Percentiles rank a stretch among this genome's conserved stretches.
phyloP scores from a whole-genome alignment of 345 rosid genomes.

The Kandelia obovata region DNA sequence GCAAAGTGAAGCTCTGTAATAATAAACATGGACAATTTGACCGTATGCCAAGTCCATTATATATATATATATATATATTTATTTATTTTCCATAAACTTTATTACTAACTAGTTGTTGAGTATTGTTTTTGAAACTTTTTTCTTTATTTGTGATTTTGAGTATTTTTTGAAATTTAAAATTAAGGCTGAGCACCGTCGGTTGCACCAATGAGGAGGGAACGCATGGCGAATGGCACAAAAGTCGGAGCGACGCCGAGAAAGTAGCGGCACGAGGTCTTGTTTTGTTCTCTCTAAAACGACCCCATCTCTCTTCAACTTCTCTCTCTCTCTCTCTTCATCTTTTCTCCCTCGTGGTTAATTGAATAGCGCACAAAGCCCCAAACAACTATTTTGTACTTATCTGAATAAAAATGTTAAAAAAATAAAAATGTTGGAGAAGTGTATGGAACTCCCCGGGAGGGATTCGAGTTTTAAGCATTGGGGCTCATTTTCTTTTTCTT shows the following conservation, averaged over 20 bases:
- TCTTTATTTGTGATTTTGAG: neutral
- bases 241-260: conserved; percentile 56
- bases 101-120: too few relatives aligned
- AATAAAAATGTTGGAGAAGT: neutral
- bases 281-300: conserved; percentile 16
- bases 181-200: conserved; percentile 57
- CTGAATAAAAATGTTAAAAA: conserved; percentile 21
- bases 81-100: too few relatives aligned
- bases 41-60: too few relatives aligned
- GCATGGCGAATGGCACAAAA: conserved; percentile 74
- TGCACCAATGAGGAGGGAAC: conserved; percentile 54
- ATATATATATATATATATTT: too few relatives aligned
- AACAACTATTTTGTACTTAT: conserved; percentile 39
- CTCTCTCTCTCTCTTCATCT: neutral
- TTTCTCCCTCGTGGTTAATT: conserved; percentile 22
- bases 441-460: conserved; percentile 24
- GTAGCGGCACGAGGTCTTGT: conserved; percentile 51
- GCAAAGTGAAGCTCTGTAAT: too few relatives aligned
- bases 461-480: conserved; percentile 19
- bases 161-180: neutral
- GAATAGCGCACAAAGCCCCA: conserved; percentile 35
- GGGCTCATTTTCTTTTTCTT: too few relatives aligned
- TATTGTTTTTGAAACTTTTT: too few relatives aligned
- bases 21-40: too few relatives aligned
- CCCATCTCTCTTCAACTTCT: neutral